Evolutionary conservation across 345 rosid species (phyloP), one percentile per base, ranked within the genome.

Genomic region (Hibiscus mutabilis): DNA sequence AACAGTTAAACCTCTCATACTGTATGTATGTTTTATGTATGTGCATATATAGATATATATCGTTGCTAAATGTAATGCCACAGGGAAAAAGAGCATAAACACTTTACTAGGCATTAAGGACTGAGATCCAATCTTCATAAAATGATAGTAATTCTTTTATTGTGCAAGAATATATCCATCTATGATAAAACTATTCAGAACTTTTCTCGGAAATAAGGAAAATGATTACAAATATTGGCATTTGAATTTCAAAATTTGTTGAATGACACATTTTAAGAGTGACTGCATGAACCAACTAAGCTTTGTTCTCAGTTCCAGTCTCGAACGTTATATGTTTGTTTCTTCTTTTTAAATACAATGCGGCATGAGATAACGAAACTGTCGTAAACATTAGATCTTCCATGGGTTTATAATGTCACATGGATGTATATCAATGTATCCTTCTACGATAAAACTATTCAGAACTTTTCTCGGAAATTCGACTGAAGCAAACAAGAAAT

Each of bases 401-500:
- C 58, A 53, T 18, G 12, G 18, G 6, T 52, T 33, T 33, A 33
- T 8, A 33, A 49, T 49, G 22, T 18, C 58, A 19, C 25, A 18
- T 53, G 13, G 18, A 19, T 21, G 25, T 8, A 5, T 55, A 55
- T 19, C 13, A 11, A 55, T 55, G 25, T 53, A 19, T 53, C 24
- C 25, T 19, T 24, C 5, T 57, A 57, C 4, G n/a, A 24, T 57
- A 49, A 67, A 67, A 25, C 58, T 60, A 71, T 58, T 75, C 80
- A 18, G 72, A 70, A 12, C 10, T 74, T 71, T 78, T 82, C 63
- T 59, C 12, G 4, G 65, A 56, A 47, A 65, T 78, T 68, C 93
- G 80, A 71, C 31, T 61, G 75, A 95, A 95, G 81, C 86, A 78
- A 69, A 78, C 97, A 33, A 92, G 85, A 85, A 95, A 95, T 82